Evolutionary conservation across 2,329 filamentous ascomycete genomes (phyloP).

Genomic region (Calonectria crousiana): DNA sequence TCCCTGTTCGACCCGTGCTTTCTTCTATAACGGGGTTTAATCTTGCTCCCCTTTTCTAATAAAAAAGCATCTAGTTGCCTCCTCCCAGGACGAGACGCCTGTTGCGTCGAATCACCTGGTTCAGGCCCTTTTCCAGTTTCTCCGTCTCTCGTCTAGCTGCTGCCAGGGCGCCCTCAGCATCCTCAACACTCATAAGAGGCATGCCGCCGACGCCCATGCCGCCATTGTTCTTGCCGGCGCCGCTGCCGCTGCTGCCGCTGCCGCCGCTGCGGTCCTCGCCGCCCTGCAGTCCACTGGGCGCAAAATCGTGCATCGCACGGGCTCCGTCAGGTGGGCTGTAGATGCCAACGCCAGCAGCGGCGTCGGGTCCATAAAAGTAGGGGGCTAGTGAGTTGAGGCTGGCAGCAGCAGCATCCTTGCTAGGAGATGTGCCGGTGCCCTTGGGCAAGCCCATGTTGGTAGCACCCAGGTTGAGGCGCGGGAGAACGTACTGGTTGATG

Average conservation of each 20-base stretch:
- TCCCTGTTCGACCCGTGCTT: too few relatives aligned
- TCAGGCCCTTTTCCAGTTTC: constrained; percentile 71
- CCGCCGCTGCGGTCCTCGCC: constrained; percentile 41
- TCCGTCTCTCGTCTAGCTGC: constrained; percentile 71
- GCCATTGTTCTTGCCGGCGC: constrained; percentile 42
- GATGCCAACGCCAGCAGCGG: constrained; percentile 58
- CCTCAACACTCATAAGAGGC: constrained; percentile 71
- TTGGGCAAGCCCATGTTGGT: constrained; percentile 59
- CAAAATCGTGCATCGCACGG: constrained; percentile 51
- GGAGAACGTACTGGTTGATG: constrained; percentile 77
- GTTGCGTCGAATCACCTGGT: constrained; percentile 71
- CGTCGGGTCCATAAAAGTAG: constrained; percentile 66
- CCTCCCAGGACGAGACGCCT: constrained; percentile 61
- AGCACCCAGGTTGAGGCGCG: constrained; percentile 66
- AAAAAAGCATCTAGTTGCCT: constrained; percentile 33
- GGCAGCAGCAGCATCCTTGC: constrained; percentile 60
- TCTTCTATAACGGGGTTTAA: neutral
- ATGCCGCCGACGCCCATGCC: constrained; percentile 55
- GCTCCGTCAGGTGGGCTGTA: constrained; percentile 54
- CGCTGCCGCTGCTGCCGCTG: neutral
- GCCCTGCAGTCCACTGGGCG: constrained; percentile 41
- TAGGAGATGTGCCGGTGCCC: constrained; percentile 49
- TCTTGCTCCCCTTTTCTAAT: neutral
- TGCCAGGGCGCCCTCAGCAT: constrained; percentile 68
- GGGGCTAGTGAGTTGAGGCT: constrained; percentile 68